Percentiles rank a stretch among this genome's conserved stretches.
Evolutionary conservation across 441 rosid genomes (phyloP).

Genomic region (Arabidopsis hybrid): DNA sequence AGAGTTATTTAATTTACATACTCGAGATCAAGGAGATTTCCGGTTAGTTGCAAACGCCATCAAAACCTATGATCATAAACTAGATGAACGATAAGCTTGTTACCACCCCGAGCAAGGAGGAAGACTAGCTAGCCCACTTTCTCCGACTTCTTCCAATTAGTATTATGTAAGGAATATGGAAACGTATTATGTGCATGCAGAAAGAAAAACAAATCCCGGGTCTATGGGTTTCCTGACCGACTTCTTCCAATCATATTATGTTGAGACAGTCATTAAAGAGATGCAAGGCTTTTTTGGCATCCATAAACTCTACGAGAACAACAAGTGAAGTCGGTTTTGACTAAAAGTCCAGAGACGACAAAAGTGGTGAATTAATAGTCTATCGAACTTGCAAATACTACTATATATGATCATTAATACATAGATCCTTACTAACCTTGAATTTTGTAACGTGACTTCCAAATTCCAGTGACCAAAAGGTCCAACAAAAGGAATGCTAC

Average conservation of each 20-base stretch:
- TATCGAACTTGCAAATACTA: neutral
- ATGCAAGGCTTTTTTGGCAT: neutral
- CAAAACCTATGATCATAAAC: neutral
- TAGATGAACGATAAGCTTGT: neutral
- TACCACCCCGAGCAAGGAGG: neutral
- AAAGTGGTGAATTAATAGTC: neutral
- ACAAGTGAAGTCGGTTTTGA: neutral
- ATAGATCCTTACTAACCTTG: neutral
- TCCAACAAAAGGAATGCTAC: neutral
- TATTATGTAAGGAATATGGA: no score
- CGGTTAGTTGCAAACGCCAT: neutral
- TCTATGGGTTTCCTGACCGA: neutral
- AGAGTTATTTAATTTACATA: neutral
- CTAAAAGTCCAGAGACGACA: neutral
- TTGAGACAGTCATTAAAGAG: neutral
- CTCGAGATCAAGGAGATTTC: neutral
- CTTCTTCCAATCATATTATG: neutral
- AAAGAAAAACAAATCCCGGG: neutral
- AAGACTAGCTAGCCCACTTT: neutral
- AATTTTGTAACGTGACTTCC: neutral
- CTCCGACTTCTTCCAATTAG: no score
- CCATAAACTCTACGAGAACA: neutral
- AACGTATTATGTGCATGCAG: neutral
- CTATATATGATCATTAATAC: neutral
- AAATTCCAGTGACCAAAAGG: neutral